A percentile compares a stretch with the other conserved stretches of the same genome.
Conservation (phyloP, 805 yeast species). For the Candida michaelii region DNA sequence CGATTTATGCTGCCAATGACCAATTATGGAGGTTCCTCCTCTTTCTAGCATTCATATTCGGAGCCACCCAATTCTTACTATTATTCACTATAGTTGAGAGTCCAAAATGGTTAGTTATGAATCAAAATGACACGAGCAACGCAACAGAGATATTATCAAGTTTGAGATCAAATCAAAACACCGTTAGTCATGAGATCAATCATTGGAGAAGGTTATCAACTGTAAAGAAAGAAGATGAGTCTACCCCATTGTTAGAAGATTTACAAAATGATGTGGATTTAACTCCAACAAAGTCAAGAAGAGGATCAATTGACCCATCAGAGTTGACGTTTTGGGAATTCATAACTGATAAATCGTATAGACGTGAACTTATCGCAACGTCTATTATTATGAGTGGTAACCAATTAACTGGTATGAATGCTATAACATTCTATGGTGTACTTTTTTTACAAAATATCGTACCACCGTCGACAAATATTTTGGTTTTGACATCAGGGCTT, state of each 20-base stretch:
- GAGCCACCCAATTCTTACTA: constrained; percentile 26
- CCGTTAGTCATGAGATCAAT: constrained; percentile 33
- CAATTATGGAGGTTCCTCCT: constrained; percentile 40
- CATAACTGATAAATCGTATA: constrained; percentile 19
- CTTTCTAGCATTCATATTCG: constrained; percentile 24
- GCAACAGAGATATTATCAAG: constrained; percentile 30
- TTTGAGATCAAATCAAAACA: constrained; percentile 29
- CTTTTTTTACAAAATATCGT: constrained; percentile 64
- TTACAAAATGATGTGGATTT: constrained; percentile 2
- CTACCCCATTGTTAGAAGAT: constrained; percentile 14
- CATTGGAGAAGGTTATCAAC: constrained; percentile 33
- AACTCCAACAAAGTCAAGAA: constrained; percentile 11
- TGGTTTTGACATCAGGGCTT: constrained; percentile 63
- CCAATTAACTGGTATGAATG: constrained; percentile 74
- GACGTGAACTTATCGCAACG: constrained; percentile 30
- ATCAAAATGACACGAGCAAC: constrained; percentile 24
- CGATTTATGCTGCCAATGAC: constrained; percentile 34
- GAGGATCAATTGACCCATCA: constrained; percentile 33
- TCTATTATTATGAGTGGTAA: constrained; percentile 37
- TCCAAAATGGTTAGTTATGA: constrained; percentile 43
- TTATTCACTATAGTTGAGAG: constrained; percentile 39
- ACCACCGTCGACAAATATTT: constrained; percentile 44
- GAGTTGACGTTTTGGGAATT: constrained; percentile 16
- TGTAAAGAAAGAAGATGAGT: constrained; percentile 3
- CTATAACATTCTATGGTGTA: constrained; percentile 89